Base-by-base conservation (phyloP, 31 red algal species). In the Odonthalia washingtoniensis region DNA sequence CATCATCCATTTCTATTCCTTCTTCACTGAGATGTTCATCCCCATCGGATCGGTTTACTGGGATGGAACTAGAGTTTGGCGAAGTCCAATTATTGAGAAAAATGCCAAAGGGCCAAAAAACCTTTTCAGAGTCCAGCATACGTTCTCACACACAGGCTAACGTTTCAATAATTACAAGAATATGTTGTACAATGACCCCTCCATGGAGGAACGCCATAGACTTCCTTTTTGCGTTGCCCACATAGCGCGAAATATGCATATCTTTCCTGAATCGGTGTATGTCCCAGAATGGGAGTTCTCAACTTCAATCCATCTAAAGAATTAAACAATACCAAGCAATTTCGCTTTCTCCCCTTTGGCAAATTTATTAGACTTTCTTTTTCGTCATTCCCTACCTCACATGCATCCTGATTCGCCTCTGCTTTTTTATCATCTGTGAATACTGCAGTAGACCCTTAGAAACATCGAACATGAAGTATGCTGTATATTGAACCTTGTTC, bases 401-500 rank as follows among this genome's bases (percentile, higher is more conserved):
- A n/a, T n/a, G n/a, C n/a, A n/a, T 46, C 40, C 24, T n/a, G n/a
- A 27, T 24, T 9, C 31, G 16, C 33, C 31, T 28, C 53, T 46
- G 40, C 9, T 38, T 35, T 14, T 68, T 0, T 36, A 88, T 36
- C 40, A 17, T 70, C n/a, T 46, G 45, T 57, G 74, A 72, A 69
- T 79, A 70, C 28, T 39, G 38, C 68, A 68, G 31, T 1, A 88
- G 40, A 40, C 77, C 68, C 18, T 67, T 46, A 26, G 46, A 86
- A 75, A 63, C 69, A 31, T 86, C 83, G 49, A 86, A 76, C 83
- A 86, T 77, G 26, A 86, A 86, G 62, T 75, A 66, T 17, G 83
- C 83, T 21, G 83, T 86, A 38, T 21, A 32, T 86, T 86, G 70
- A 28, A 74, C 69, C 73, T 75, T 86, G 70, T 86, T 75, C 33